Base-by-base conservation (phyloP, 495 filamentous ascomycete species). In the Penicillium flavigenum region DNA sequence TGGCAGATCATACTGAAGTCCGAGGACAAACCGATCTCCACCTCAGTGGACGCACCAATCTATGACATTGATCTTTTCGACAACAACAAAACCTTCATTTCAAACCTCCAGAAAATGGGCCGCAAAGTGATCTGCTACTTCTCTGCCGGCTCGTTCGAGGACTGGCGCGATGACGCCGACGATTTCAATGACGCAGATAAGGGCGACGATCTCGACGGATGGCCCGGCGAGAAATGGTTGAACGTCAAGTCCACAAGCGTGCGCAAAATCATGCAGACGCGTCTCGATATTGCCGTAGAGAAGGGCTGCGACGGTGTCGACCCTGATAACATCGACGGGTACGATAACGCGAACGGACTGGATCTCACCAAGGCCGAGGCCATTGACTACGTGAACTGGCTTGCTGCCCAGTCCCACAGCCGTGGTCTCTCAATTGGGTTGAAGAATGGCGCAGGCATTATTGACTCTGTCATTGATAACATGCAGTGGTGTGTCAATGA, bases 41-140 rank as follows among this genome's bases (percentile, higher is more conserved):
- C 74, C 26, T 72, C 77, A 1, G 63, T 73, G 14, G 72, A 82
- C 45, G 80, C 78, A 0, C 47, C 71, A 4, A 71, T 87, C 57
- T 86, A 80, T 70, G 83, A 87, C 68, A 81, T 86, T 50, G 85
- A 88, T 54, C 75, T 88, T 4, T 85, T 85, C 72, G 68, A 74
- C 49, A 87, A 80, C 50, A 42, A 65, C 22, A 65, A 66, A 6
- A 60, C 69, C 17, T 75, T 65, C 3, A 83, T 87, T 54, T 54
- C 69, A 5, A 56, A 65, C 0, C 72, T 88, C 1, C 81, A 87
- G 42, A 41, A 34, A 4, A 55, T 69, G 29, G 74, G 72, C 12
- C 75, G 81, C 53, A 84, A 79, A 45, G 82, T 88, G 26, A 86
- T 90, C 55, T 91, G 88, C 75, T 91, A 90, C 66, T 90, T 89